Evolutionary conservation across 2,329 filamentous ascomycete genomes (phyloP), one percentile per base, ranked within the genome.

Genomic region (Aspergillus pseudonomiae): DNA sequence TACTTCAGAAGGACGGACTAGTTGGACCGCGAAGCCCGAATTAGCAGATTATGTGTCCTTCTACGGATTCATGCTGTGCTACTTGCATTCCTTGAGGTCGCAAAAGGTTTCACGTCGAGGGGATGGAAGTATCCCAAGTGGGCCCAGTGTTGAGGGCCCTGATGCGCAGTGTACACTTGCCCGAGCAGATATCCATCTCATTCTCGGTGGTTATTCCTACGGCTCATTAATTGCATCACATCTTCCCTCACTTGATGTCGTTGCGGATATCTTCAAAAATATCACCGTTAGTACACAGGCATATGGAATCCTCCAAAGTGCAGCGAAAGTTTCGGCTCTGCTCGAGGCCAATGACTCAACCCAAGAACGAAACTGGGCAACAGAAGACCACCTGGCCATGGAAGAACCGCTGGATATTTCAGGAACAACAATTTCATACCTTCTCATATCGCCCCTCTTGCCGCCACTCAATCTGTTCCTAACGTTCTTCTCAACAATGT

Each of bases 201-300:
- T 97, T 6, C 81, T 95, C 7, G 90, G 86, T 2, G 94, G 94
- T 14, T 97, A 97, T 76, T 97, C 93, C 0, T 97, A 97, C 76
- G 95, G 95, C 50, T 92, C 93, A 5, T 85, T 97, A 73, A 86
- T 98, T 45, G 88, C 92, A 2, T 88, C 86, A 0, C 88, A 90
- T 62, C 84, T 96, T 0, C 92, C 93, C 0, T 66, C 75, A 10
- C 65, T 89, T 41, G 75, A 81, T 12, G 77, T 82, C 0, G 86
- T 96, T 32, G 77, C 92, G 28, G 75, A 82, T 1, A 78, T 84
- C 1, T 93, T 95, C 68, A 73, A 79, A 9, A 75, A 79, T 0
- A 84, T 87, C 0, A 67, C 78, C 3, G 70, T 75, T n/a, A 87
- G 84, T 45, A 88, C 88, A 0, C 78, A 88, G 5, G 84, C 88